Base-by-base conservation (phyloP, 805 yeast genomes). In the Nakazawaea holstii region DNA sequence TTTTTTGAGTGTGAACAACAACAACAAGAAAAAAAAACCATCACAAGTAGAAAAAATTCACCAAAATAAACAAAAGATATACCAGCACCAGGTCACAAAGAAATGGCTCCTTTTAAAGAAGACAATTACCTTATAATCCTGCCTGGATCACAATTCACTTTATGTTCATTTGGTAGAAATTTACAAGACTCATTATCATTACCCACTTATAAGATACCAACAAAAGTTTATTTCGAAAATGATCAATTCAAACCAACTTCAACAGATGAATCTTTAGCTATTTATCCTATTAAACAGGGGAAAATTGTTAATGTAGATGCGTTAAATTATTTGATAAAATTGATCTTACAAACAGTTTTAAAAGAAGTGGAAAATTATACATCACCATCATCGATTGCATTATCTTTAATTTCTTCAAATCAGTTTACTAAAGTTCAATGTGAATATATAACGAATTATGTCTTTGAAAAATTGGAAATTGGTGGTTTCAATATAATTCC, bases 171-270 rank as follows among this genome's bases (percentile, higher is more conserved):
- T 60, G 97, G 97, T 2, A 69, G 91, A 27, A 71, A 74, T 27
- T 15, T 30, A 1, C 95, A 85, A 55, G 83, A 78, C 45, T 71
- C 86, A 1, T 73, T 87, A 52, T 67, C 85, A 8, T 88, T 94
- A 1, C 95, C 97, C 1, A 77, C 81, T 26, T 77, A 76, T 53
- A 79, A 79, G 48, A 70, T 90, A 28, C 95, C 96, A n/a, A 82
- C 96, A 0, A 71, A 72, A 35, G 95, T 92, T 8, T 55, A 65
- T 68, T 24, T 50, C 52, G 17, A 53, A 49, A 53, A 58, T 33
- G 55, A 49, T 41, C 48, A 48, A 46, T 78, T 64, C 56, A 66
- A 70, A 41, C 64, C 76, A 10, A 59, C 60, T 17, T 67, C 69
- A 27, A 32, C 29, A 9, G 40, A 17, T 30, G 71, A 69, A 28